Conservation (phyloP, 2,329 filamentous ascomycete species). For the Penicillium corylophilum region DNA sequence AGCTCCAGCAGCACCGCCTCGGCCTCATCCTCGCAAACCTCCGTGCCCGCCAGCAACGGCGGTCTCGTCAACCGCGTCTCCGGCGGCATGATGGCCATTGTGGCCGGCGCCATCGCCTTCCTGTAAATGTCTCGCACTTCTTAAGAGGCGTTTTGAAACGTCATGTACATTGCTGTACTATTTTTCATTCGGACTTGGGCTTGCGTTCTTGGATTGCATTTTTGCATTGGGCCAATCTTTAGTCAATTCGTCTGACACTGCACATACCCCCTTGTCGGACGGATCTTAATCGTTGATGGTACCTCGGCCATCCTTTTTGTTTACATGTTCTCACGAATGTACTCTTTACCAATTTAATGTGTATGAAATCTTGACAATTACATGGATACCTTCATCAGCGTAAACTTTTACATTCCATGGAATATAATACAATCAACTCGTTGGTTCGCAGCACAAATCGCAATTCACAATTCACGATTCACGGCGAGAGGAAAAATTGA, state of each 20-base stretch:
- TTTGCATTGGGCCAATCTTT: background rate
- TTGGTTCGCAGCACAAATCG: no score
- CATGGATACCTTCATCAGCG: no score
- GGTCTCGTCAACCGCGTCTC: constrained; percentile 35
- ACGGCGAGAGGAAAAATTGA: no score
- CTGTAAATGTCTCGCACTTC: no score
- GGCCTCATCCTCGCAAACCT: constrained; percentile 7
- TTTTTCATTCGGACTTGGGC: background rate
- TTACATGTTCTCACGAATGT: no score
- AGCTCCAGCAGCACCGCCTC: constrained; percentile 18
- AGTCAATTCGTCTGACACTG: background rate
- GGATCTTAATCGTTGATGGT: background rate
- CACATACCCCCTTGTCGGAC: background rate
- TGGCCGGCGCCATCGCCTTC: constrained; percentile 35
- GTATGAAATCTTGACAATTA: background rate
- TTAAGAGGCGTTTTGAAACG: no score
- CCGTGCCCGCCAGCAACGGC: constrained; percentile 32
- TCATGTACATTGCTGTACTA: background rate
- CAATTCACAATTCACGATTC: no score
- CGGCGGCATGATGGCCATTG: constrained; percentile 35
- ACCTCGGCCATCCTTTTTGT: background rate
- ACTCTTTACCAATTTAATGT: background rate
- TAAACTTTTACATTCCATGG: no score
- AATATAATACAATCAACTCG: no score
- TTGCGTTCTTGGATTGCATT: background rate